Base-by-base conservation (phyloP, 768 basidiomycete genomes). In the Leccinum uliginosum region DNA sequence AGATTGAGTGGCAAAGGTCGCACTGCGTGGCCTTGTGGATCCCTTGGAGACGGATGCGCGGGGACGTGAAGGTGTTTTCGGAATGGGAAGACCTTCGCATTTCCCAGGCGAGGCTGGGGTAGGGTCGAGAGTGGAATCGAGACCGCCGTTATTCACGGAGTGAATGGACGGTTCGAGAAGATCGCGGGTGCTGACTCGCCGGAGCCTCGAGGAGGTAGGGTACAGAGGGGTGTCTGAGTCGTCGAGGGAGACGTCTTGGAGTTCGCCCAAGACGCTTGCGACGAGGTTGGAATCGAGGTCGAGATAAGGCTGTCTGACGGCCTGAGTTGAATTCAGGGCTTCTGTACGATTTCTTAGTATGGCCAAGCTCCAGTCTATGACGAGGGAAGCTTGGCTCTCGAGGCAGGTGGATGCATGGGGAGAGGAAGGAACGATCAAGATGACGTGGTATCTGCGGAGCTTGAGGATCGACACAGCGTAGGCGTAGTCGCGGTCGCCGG, bases 401-500 rank as follows among this genome's bases (percentile, higher is more conserved):
- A 87, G 72, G 59, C 76, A 81, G 17, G 68, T 62, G 44, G 81
- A 76, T 4, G 73, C 67, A 8, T 67, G 69, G 15, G 72, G 67
- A 30, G 67, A 59, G 3, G 73, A 61, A 6, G 78, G 77, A 44
- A 75, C 74, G 45, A 87, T 69, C 24, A 86, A 59, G 47, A 85
- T 71, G 34, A 86, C 77, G 17, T 73, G 70, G 65, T 83, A 84
- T 46, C 72, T 71, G 56, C 84, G 78, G 52, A 82, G 74, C 30
- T 81, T 78, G 48, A 88, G 71, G 34, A 75, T 73, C 2, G 85
- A 81, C 46, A 86, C 67, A n/a, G 81, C 80, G 64, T 86, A 87
- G 4, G 80, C 79, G 61, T 86, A 82, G 65, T 87, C 86, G 43
- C 84, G 76, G 68, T 89, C 85, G 17, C 82, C 84, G 0, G 86